Percentiles rank a stretch among this genome's conserved stretches.
Conservation (phyloP, 805 yeast species). For the Starmerella scarabaei region DNA sequence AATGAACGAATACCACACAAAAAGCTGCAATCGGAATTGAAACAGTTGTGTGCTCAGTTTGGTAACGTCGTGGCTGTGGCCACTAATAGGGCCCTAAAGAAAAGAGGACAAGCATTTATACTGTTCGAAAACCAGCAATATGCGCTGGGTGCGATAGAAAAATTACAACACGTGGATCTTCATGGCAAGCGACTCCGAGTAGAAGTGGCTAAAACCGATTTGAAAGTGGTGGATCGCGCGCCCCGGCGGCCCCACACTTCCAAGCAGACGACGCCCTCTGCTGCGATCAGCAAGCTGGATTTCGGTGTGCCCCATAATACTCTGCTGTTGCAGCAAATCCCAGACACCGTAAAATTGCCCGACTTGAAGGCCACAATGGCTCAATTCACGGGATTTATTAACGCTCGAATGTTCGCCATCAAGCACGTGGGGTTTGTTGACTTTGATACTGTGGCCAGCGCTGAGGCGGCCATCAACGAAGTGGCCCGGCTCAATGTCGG, state of each 20-base stretch:
- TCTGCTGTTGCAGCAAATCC: constrained; percentile 53
- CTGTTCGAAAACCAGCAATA: constrained; percentile 35
- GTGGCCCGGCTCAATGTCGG: constrained; percentile 4
- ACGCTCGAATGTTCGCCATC: constrained; percentile 51
- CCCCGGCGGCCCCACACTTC: no score
- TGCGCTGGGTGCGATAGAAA: constrained; percentile 35
- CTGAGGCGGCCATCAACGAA: constrained; percentile 7
- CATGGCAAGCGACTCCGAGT: constrained; percentile 40
- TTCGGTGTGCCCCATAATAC: constrained; percentile 44
- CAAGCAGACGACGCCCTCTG: no score
- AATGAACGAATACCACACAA: constrained; percentile 53
- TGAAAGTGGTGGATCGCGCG: no score
- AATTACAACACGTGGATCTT: constrained; percentile 31
- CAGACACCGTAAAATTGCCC: constrained; percentile 32
- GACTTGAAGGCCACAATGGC: constrained; percentile 38
- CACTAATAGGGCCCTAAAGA: constrained; percentile 46
- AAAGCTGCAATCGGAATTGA: constrained; percentile 36
- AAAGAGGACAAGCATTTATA: constrained; percentile 76
- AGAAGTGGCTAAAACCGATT: no score
- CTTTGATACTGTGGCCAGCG: constrained; percentile 31
- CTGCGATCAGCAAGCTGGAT: no score
- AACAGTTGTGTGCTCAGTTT: constrained; percentile 32
- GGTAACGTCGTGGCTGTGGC: constrained; percentile 40
- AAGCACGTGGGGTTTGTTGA: constrained; percentile 72
- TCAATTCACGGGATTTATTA: constrained; percentile 46